Conservation (phyloP, 2,329 filamentous ascomycete species). For the Kalmusia sp. region DNA sequence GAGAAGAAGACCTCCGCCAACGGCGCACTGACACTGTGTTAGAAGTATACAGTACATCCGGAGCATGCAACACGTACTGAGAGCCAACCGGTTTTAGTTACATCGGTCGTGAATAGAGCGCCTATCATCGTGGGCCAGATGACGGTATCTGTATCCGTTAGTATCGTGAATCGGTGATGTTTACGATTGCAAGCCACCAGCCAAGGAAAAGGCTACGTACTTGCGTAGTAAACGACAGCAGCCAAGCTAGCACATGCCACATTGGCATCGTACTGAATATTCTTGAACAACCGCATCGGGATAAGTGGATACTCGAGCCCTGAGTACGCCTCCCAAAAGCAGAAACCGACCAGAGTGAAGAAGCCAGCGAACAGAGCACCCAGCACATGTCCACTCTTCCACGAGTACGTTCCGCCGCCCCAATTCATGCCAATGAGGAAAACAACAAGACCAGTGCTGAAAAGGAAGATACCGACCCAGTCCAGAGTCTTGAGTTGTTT, state of each 20-base stretch:
- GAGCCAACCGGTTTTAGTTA: conserved; percentile 34
- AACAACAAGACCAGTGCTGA: conserved; percentile 53
- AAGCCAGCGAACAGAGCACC: conserved; percentile 44
- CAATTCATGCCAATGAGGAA: conserved; percentile 57
- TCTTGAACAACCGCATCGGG: conserved; percentile 26
- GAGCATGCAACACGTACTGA: conserved; percentile 16
- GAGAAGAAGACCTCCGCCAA: conserved; percentile 35
- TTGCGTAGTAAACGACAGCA: conserved; percentile 13
- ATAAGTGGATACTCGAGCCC: conserved; percentile 40
- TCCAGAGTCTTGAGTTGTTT: conserved; percentile 51
- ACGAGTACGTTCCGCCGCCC: conserved; percentile 46
- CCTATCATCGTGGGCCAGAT: conserved; percentile 41
- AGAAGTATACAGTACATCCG: not conserved
- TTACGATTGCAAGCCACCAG: not conserved
- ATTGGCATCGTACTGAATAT: conserved; percentile 2
- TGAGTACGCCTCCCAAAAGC: conserved; percentile 36
- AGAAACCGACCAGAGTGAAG: conserved; percentile 40
- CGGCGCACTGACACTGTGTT: conserved; percentile 19
- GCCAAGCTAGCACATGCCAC: conserved; percentile 1
- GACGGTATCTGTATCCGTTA: conserved; percentile 30
- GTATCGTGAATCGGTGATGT: too few species aligned
- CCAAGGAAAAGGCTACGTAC: conserved; percentile 28
- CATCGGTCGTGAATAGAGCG: conserved; percentile 29
- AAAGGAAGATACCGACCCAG: conserved; percentile 56
- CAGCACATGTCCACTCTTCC: conserved; percentile 44